These are phyloP conservation scores for Apophysomyces trapeziformis DNA, from an alignment of 371 early-diverging fungal species.

Conservation along the genomic window DNA sequence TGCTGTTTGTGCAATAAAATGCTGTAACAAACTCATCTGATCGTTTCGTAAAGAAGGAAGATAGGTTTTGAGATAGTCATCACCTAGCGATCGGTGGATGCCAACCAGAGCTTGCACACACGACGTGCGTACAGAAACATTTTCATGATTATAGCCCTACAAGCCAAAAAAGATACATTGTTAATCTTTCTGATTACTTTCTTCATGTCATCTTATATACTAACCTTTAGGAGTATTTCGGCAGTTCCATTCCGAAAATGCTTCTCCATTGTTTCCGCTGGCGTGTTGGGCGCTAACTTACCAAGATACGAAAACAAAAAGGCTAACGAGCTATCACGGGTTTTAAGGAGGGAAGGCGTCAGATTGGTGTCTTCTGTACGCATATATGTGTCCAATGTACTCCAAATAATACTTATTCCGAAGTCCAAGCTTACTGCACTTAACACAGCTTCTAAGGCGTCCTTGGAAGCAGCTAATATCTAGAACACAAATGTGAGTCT, in stretches of 20 bases:
- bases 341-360: not conserved
- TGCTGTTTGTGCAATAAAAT: constrained; percentile 18
- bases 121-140: constrained; percentile 25
- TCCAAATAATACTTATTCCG: not conserved
- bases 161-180: not conserved
- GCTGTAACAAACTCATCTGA: constrained; percentile 25
- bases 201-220: not conserved
- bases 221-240: constrained; percentile 24
- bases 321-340: not conserved
- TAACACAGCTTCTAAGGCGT: not conserved
- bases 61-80: constrained; percentile 22
- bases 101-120: constrained; percentile 35
- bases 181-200: not conserved
- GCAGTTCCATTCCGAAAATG: constrained; percentile 14
- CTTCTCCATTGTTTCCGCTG: constrained; percentile 12
- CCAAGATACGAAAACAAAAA: constrained; percentile 14
- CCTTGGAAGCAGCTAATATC: not conserved
- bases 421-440: not conserved
- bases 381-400: not conserved
- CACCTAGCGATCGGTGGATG: constrained; percentile 29
- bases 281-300: constrained; percentile 15
- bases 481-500: not conserved
- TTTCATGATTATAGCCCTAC: constrained; percentile 28
- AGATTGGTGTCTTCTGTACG: not conserved
- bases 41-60: constrained; percentile 25